Base-by-base conservation (phyloP, 208 protist genomes). In the Acanthamoeba sp. region DNA sequence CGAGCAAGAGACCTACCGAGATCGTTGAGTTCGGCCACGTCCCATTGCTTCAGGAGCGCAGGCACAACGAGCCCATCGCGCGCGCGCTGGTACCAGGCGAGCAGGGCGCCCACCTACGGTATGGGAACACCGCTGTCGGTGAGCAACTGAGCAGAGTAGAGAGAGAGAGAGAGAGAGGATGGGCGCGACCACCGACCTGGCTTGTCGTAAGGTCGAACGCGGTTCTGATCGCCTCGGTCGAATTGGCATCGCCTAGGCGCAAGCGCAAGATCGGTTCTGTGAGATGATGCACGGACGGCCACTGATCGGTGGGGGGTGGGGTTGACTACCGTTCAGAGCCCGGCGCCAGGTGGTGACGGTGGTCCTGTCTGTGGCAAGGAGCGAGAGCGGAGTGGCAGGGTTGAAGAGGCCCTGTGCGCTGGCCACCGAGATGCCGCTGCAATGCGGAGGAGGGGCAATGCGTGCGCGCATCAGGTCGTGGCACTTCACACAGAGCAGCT, bases 301-400 rank as follows among this genome's bases (percentile, higher is more conserved):
- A n/a, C n/a, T n/a, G n/a, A n/a, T n/a, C n/a, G n/a, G n/a, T n/a
- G 24, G 57, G 57, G 57, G 57, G 57, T n/a, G 24, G 24, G 24
- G 24, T n/a, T 66, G 48, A 16, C 16, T 71, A 91, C 85, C 85
- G 27, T 91, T 52, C 52, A 91, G n/a, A 6, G 85, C 85, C 38
- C n/a, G 57, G 16, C 57, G 48, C 85, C 85, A 91, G 16, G 85
- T 27, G n/a, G 36, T 52, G 38, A 34, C 29, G 12, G 85, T 45
- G 1, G 12, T 20, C 4, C 18, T 48, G 55, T 64, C 52, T 2
- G 48, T 76, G 6, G 52, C 18, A 3, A 73, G 16, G 1, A 91
- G 85, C 5, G 85, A 91, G 29, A 40, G 32, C 20, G 36, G 16
- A 0, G 9, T n/a, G 20, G 57, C 4, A 20, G 52, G 34, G 22